phyloP scores from a whole-genome alignment of 108 stramenopile species.

The Aurantiochytrium sp. region DNA sequence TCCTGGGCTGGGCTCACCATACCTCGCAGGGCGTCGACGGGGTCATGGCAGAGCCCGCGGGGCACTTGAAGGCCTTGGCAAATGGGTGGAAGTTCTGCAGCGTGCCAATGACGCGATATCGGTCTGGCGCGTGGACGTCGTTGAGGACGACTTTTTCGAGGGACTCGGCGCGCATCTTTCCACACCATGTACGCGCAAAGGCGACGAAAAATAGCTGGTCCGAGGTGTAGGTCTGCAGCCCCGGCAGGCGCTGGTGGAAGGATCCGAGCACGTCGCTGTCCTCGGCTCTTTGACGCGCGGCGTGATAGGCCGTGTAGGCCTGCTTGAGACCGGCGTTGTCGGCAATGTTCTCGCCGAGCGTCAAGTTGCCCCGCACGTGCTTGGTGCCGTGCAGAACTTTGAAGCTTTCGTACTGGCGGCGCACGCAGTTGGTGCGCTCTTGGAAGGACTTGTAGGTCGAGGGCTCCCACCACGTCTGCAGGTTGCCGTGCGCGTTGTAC shows the following conservation, averaged over 20 bases:
- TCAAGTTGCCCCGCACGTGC: neutral
- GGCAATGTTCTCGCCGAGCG: constrained; percentile 30
- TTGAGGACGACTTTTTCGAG: constrained; percentile 4
- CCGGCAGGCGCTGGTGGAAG: neutral
- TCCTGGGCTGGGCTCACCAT: neutral
- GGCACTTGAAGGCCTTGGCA: constrained; percentile 9
- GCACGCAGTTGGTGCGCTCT: neutral
- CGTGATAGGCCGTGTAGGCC: neutral
- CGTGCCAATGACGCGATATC: constrained; percentile 6
- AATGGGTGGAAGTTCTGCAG: neutral
- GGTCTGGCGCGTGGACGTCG: neutral
- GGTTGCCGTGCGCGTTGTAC: neutral
- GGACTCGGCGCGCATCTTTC: neutral
- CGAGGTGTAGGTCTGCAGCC: neutral
- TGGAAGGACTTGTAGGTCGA: neutral
- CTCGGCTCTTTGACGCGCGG: neutral
- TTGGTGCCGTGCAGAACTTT: neutral
- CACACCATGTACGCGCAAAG: neutral
- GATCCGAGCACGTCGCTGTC: neutral
- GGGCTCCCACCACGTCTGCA: constrained; percentile 20
- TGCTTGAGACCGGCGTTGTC: neutral
- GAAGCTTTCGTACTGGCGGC: neutral
- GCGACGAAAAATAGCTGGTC: constrained; percentile 17
- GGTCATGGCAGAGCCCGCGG: neutral
- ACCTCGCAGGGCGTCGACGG: neutral